Base-by-base conservation (phyloP, 179 eudicot species). In the Corrigiola litoralis region DNA sequence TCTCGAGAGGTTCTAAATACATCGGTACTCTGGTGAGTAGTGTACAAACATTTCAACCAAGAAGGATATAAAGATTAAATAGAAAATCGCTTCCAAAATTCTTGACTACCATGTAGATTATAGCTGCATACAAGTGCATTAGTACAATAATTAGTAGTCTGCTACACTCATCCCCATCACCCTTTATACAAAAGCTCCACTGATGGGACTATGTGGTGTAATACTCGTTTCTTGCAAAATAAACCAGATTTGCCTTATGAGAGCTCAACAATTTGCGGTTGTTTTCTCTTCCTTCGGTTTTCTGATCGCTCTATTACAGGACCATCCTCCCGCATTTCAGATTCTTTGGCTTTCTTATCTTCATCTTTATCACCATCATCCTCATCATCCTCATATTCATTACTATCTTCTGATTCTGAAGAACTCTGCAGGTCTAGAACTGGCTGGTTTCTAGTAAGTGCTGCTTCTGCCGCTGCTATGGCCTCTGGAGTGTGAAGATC, bases 401-500 rank as follows among this genome's bases (percentile, higher is more conserved):
- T 77, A 67, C 73, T 65, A 66, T 67, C 77, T 42, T 81, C 96
- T 16, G 81, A 74, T 45, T 80, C 88, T 4, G 84, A 72, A 28
- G 73, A 83, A 52, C 82, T 51, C 51, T 75, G 65, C 46, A 84
- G 59, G 55, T 75, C 55, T 44, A 84, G 66, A 61, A 73, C 70
- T 10, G 77, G 78, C 58, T 75, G 88, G 73, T 74, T 58, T 68
- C 95, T 90, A 45, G 79, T 84, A 13, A 85, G 42, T 65, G 89
- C 88, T 28, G 89, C 76, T 77, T 90, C 89, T 23, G 97, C 97
- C 24, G 95, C 95, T 61, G 88, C 77, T 69, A 85, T 60, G 31
- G 97, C 95, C 64, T 87, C 95, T 4, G 89, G 85, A 25, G 97
- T 87, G 60, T 84, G 85, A 52, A 90, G 92, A 71, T 90, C 95